These are phyloP conservation scores for Lentinus tigrinus DNA, from an alignment of 768 basidiomycete genomes.

Conservation along the genomic window DNA sequence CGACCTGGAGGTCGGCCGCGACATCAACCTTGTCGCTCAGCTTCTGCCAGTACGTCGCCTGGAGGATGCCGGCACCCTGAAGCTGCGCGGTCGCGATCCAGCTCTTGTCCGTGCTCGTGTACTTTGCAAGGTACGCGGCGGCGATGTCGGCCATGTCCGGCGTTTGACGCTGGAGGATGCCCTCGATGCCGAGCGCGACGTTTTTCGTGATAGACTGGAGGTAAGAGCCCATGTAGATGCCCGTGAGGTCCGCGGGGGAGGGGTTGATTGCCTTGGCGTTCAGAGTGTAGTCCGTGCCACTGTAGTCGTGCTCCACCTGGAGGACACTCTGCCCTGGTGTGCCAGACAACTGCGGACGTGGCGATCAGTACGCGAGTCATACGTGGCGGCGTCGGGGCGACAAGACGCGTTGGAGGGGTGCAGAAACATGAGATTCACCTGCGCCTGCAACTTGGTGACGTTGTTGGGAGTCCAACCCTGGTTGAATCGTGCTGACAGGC, in stretches of 20 bases:
- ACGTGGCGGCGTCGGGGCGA: neutral
- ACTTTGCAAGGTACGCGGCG: constrained; percentile 80
- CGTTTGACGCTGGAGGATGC: constrained; percentile 76
- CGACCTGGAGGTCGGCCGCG: constrained; percentile 87
- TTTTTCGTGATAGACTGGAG: constrained; percentile 92
- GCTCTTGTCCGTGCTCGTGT: constrained; percentile 64
- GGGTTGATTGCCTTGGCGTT: constrained; percentile 92
- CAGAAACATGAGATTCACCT: constrained; percentile 45
- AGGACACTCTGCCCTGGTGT: constrained; percentile 85
- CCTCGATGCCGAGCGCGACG: constrained; percentile 84
- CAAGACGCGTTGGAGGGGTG: constrained; percentile 6
- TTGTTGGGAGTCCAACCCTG: constrained; percentile 79
- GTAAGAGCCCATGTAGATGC: constrained; percentile 89
- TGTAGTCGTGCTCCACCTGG: constrained; percentile 92
- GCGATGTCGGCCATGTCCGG: constrained; percentile 69
- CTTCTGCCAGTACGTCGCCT: constrained; percentile 96
- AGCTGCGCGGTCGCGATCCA: constrained; percentile 95
- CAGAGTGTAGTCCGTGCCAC: constrained; percentile 81
- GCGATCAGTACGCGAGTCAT: constrained; percentile 14
- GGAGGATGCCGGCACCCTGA: constrained; percentile 78
- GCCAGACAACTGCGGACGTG: constrained; percentile 60
- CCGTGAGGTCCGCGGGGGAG: constrained; percentile 80
- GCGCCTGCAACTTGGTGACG: constrained; percentile 84
- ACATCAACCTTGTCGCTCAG: constrained; percentile 95
- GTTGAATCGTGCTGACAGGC: constrained; percentile 84